Base-by-base conservation (phyloP, 2,329 filamentous ascomycete genomes). In the Pseudogymnoascus sp. region DNA sequence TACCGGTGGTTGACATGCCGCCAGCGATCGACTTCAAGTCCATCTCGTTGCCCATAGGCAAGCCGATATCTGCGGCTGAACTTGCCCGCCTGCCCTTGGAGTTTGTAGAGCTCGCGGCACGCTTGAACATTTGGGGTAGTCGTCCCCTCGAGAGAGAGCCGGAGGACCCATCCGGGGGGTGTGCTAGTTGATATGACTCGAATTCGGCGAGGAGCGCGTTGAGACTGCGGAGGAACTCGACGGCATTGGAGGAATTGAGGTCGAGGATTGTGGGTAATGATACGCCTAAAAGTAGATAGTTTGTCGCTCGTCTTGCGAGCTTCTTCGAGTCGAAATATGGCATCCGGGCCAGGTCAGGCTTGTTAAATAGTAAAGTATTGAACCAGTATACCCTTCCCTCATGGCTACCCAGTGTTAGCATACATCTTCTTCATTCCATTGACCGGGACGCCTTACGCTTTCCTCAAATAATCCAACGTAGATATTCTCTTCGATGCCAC, bases 341-440 rank as follows among this genome's bases (percentile, higher is more conserved):
- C 78, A 97, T 87, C 70, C 87, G 86, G 59, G 82, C 78, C 35
- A 97, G 81, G 73, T 96, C 91, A 30, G 83, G 75, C 69, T 90
- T 89, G 66, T 91, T 90, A 75, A 96, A 96, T 70, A 96, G 88
- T 63, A 96, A 84, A 0, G 94, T 97, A 76, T 97, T 97, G 80
- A 97, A 97, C 92, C 94, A 97, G 78, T 96, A 97, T 41, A 96
- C 86, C 62, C 91, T 87, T 63, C 93, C 92, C 75, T 97, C 91
- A 71, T 99, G 92, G 28, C 91, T 96, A 71, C 59, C 60, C 5
- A 14, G n/a, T 37, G 39, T 61, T 63, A 57, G 58, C 57, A 53
- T 14, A 30, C 8, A 60, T 62, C 18, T 7, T 57, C 14, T 33
- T 28, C 38, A 47, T 37, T 38, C 22, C 18, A 35, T 12, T 2